These are phyloP conservation scores for Camellia oleifera DNA, from an alignment of 179 eudicot species.

Conservation along the genomic window DNA sequence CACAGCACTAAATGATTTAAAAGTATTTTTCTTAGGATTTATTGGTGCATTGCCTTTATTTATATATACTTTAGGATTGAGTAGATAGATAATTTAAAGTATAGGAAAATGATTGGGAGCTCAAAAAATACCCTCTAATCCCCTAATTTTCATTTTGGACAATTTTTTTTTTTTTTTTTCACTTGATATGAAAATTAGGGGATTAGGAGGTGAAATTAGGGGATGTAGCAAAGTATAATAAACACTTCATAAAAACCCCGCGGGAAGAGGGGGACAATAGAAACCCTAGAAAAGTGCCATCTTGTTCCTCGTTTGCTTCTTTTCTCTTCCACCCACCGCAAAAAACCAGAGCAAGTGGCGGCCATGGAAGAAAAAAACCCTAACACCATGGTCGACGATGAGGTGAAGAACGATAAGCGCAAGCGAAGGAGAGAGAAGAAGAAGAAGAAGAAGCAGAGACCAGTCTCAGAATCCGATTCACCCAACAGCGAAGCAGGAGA, in stretches of 20 bases:
- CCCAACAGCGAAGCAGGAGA: neutral
- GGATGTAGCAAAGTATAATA: no score
- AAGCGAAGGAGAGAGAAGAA: conserved; percentile 9
- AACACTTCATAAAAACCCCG: neutral
- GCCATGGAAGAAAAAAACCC: conserved; percentile 11
- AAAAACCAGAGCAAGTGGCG: neutral
- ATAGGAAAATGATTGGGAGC: no score
- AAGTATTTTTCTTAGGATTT: no score
- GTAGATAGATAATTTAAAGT: no score
- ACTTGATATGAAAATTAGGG: no score
- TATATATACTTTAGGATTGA: no score
- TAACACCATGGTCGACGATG: neutral
- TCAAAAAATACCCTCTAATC: no score
- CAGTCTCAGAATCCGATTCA: neutral
- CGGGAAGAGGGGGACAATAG: neutral
- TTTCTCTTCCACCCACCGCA: neutral
- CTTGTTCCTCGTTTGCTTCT: neutral
- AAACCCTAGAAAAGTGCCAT: neutral
- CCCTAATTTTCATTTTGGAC: no score
- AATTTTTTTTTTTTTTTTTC: no score
- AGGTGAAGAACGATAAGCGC: conserved; percentile 11
- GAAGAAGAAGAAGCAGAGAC: neutral
- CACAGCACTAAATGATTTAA: no score
- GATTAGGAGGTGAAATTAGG: no score
- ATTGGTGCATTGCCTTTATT: no score